These are phyloP conservation scores for Oidiodendron maius DNA, from an alignment of 495 filamentous ascomycete genomes.

Conservation along the genomic window DNA sequence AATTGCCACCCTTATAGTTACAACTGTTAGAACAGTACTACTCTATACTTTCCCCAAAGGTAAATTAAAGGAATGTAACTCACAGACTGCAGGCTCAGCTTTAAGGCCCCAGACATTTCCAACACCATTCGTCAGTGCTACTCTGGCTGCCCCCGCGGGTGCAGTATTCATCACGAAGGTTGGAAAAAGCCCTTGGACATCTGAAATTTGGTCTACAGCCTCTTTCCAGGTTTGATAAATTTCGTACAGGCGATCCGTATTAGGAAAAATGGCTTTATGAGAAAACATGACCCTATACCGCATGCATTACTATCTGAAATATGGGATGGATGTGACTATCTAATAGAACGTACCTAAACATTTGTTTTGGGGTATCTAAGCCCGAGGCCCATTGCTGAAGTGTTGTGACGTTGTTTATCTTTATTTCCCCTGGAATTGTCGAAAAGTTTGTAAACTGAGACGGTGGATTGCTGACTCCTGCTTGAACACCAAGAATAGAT, in stretches of 20 bases:
- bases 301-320: no score
- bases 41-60: not conserved
- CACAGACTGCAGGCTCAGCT: slow-evolving; percentile 7
- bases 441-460: slow-evolving; percentile 12
- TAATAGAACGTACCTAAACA: slow-evolving; percentile 3
- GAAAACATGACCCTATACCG: slow-evolving; percentile 3
- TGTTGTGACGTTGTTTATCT: not conserved
- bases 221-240: slow-evolving; percentile 11
- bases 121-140: slow-evolving; percentile 10
- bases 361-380: slow-evolving; percentile 5
- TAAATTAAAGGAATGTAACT: not conserved
- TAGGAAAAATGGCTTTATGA: slow-evolving; percentile 4
- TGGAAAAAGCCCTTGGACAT: slow-evolving; percentile 8
- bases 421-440: not conserved
- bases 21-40: not conserved
- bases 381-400: slow-evolving; percentile 1
- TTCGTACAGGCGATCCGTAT: slow-evolving; percentile 4
- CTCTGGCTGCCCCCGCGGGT: slow-evolving; percentile 1
- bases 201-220: slow-evolving; percentile 1
- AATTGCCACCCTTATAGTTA: slow-evolving; percentile 14
- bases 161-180: slow-evolving; percentile 10
- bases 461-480: slow-evolving; percentile 3
- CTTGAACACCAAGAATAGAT: slow-evolving; percentile 4
- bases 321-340: no score
- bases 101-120: slow-evolving; percentile 10